These are phyloP conservation scores for Penicillium herquei DNA, from an alignment of 495 filamentous ascomycete genomes.

Conservation along the genomic window DNA sequence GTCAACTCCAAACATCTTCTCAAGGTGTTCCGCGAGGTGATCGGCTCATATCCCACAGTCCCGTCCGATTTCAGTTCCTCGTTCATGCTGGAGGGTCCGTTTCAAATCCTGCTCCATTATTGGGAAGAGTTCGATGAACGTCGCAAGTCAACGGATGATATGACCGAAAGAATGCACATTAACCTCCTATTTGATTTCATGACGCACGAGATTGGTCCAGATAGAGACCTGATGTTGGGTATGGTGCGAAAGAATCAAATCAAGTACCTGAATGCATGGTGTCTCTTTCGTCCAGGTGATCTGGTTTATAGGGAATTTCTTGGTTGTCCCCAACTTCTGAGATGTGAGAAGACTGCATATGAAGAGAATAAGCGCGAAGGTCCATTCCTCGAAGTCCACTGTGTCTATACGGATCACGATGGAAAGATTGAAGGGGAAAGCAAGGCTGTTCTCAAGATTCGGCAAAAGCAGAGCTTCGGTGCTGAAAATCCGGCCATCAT, in stretches of 20 bases:
- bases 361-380: not conserved
- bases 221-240: not conserved
- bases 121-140: not conserved
- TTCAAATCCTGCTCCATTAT: slow-evolving; percentile 1
- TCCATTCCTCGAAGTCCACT: slow-evolving; percentile 5
- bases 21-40: not conserved
- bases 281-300: slow-evolving; percentile 4
- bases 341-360: slow-evolving; percentile 7
- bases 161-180: slow-evolving; percentile 5
- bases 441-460: slow-evolving; percentile 1
- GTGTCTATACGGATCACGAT: slow-evolving; percentile 2
- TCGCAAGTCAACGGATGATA: not conserved
- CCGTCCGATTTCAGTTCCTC: not conserved
- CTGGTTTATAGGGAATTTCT: slow-evolving; percentile 2
- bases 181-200: slow-evolving; percentile 6
- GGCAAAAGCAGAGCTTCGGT: slow-evolving; percentile 3
- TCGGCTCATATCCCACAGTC: not conserved
- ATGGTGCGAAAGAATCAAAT: slow-evolving; percentile 8
- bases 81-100: not conserved
- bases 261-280: slow-evolving; percentile 4
- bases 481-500: slow-evolving; percentile 6
- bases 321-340: slow-evolving; percentile 1
- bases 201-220: slow-evolving; percentile 2
- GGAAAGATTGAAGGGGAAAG: not conserved
- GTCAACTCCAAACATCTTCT: not conserved